Evolutionary conservation across 306 rosid species (phyloP), one percentile per base, ranked within the genome.

Genomic region (Trifolium repens): DNA sequence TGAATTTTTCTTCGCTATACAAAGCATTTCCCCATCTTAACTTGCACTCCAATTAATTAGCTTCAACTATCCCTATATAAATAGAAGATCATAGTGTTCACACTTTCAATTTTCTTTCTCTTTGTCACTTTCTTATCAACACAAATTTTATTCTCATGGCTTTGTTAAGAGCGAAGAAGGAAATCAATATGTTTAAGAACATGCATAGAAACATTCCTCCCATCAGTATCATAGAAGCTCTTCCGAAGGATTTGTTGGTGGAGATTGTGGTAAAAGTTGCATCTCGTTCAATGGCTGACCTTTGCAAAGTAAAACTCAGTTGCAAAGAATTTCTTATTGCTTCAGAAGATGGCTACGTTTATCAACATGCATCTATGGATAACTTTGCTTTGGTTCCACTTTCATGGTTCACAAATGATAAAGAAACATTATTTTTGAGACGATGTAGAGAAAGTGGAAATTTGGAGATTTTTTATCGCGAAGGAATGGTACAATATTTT

Each of bases 181-280:
- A 17, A 46, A 19, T 26, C 6, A 16, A 14, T 7, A 64, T 9
- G 2, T 17, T 39, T 0, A 30, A 27, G 9, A 64, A 42, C 5
- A 35, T 5, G n/a, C 43, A 37, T 9, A 58, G 5, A 5, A 12
- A 13, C 0, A 67, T 13, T 2, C 17, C 67, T 4, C 22, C 39
- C 5, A 5, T 0, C 3, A 64, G 73, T 4, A 27, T 27, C 32
- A 27, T 27, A 27, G 4, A 27, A 27, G 2, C 50, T 9, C 81
- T 85, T 66, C 87, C 91, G 2, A 42, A 64, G 0, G 89, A 87
- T 5, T 52, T 83, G 69, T 15, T 80, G 0, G 37, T 73, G 2
- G 87, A 87, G n/a, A 66, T 85, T 30, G 0, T 83, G 0, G 73
- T 69, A 7, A 78, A 64, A 49, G 89, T 85, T 12, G 91, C 84